Evolutionary conservation across 495 filamentous ascomycete genomes (phyloP).

Genomic region (Darksidea phi): DNA sequence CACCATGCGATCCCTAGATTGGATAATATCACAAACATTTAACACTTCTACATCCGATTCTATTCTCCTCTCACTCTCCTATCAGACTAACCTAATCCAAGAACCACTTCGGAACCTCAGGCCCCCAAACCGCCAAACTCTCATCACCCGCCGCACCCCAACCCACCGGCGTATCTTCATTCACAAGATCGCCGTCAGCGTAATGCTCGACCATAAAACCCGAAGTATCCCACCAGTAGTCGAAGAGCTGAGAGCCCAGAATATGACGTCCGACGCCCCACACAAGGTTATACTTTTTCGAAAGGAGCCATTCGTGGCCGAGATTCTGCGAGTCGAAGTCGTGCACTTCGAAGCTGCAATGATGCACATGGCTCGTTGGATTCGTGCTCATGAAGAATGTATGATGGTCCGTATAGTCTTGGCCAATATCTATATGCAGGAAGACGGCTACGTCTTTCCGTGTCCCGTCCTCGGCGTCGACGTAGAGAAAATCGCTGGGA

Average conservation of each 20-base stretch:
- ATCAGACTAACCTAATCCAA: slow-evolving; percentile 30
- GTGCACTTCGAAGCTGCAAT: slow-evolving; percentile 71
- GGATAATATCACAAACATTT: too few relatives aligned
- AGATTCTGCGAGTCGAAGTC: slow-evolving; percentile 74
- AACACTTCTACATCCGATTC: too few relatives aligned
- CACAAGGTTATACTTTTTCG: slow-evolving; percentile 63
- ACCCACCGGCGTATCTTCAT: slow-evolving; percentile 52
- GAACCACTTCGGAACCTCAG: slow-evolving; percentile 34
- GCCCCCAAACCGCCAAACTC: slow-evolving; percentile 35
- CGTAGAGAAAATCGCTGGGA: slow-evolving; percentile 56
- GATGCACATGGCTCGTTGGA: slow-evolving; percentile 62
- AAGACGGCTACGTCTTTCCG: slow-evolving; percentile 57
- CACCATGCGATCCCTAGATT: too few relatives aligned
- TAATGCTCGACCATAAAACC: slow-evolving; percentile 65
- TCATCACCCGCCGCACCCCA: slow-evolving; percentile 33
- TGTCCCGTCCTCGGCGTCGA: slow-evolving; percentile 30
- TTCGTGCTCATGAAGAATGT: slow-evolving; percentile 62
- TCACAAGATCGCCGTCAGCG: slow-evolving; percentile 68
- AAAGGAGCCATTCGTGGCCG: slow-evolving; percentile 67
- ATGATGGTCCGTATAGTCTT: slow-evolving; percentile 66
- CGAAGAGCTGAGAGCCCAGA: slow-evolving; percentile 64
- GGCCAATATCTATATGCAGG: slow-evolving; percentile 62
- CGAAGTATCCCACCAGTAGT: slow-evolving; percentile 68
- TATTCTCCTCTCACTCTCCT: too few relatives aligned
- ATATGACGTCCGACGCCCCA: slow-evolving; percentile 75